phyloP scores from a whole-genome alignment of 1,284 basidiomycete genomes.

The Malassezia obtusa region DNA sequence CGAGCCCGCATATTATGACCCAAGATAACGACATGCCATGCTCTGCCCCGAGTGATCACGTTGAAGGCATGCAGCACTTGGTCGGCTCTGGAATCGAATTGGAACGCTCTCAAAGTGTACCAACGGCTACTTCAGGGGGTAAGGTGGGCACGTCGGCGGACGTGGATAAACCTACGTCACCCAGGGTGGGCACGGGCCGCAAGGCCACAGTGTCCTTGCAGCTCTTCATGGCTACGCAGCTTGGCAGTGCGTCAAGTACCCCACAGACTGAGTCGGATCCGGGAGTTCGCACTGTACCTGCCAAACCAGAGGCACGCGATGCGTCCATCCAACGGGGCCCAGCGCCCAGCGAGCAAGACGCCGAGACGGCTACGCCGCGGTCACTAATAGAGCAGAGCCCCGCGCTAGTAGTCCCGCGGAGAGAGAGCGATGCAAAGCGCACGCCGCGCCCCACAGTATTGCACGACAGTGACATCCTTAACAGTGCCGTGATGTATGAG shows the following conservation, averaged over 20 bases:
- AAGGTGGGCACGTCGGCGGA: neutral
- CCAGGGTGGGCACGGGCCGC: slow-evolving; percentile 7
- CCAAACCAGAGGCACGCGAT: neutral
- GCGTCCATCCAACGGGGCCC: neutral
- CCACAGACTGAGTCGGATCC: neutral
- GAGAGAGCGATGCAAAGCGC: neutral
- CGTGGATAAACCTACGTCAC: neutral
- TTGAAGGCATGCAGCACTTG: neutral
- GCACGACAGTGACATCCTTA: neutral
- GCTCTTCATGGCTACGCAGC: slow-evolving; percentile 16
- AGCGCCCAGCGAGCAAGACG: neutral
- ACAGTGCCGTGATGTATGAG: slow-evolving; percentile 10
- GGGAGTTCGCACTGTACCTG: neutral
- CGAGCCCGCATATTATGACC: neutral
- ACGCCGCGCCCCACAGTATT: too few relatives aligned
- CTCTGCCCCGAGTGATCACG: neutral
- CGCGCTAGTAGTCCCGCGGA: neutral
- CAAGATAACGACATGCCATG: neutral
- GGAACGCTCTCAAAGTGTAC: neutral
- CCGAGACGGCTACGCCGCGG: neutral
- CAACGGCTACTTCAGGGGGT: neutral
- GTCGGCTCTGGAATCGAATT: neutral
- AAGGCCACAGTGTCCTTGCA: slow-evolving; percentile 13
- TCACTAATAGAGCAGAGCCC: neutral
- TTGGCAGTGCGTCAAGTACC: neutral